phyloP scores from a whole-genome alignment of 2,329 filamentous ascomycete species.

The Phyllosticta ampelicida region DNA sequence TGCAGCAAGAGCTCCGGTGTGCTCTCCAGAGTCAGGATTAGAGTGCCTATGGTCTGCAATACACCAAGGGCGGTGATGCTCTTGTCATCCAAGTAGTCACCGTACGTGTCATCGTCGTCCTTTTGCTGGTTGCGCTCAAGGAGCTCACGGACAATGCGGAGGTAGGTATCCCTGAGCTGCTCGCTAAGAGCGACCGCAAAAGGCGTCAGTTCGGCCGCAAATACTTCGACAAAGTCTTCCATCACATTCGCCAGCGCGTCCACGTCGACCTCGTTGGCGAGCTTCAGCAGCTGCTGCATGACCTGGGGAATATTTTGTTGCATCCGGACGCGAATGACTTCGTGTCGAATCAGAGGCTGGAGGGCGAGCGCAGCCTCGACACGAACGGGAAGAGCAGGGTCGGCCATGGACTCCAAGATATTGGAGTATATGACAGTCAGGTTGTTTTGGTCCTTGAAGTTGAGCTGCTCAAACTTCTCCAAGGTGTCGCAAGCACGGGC shows the following conservation, averaged over 20 bases:
- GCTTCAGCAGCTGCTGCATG: conserved; percentile 95
- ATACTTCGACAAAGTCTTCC: conserved; percentile 99
- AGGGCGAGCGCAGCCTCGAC: conserved; percentile 90
- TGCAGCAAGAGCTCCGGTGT: conserved; percentile 91
- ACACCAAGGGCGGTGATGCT: conserved; percentile 95
- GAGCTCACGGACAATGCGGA: conserved; percentile 84
- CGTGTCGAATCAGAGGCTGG: conserved; percentile 90
- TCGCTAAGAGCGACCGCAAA: conserved; percentile 95
- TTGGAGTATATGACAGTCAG: conserved; percentile 93
- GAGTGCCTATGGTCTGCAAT: conserved; percentile 90
- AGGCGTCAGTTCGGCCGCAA: conserved; percentile 90
- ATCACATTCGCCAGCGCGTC: conserved; percentile 96
- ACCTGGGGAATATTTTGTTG: conserved; percentile 96
- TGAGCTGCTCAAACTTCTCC: conserved; percentile 93
- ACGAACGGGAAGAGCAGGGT: conserved; percentile 82
- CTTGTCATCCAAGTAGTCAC: conserved; percentile 94
- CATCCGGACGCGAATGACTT: conserved; percentile 89
- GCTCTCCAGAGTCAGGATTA: conserved; percentile 93
- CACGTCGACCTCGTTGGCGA: conserved; percentile 96
- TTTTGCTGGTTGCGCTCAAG: conserved; percentile 72
- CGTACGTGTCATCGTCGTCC: conserved; percentile 67
- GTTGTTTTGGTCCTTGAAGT: conserved; percentile 95
- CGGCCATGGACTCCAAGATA: conserved; percentile 94
- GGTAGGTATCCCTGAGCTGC: conserved; percentile 89
- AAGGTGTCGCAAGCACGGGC: conserved; percentile 93